Base-by-base conservation (phyloP, 352 stramenopile species). In the Pythium apleroticum region DNA sequence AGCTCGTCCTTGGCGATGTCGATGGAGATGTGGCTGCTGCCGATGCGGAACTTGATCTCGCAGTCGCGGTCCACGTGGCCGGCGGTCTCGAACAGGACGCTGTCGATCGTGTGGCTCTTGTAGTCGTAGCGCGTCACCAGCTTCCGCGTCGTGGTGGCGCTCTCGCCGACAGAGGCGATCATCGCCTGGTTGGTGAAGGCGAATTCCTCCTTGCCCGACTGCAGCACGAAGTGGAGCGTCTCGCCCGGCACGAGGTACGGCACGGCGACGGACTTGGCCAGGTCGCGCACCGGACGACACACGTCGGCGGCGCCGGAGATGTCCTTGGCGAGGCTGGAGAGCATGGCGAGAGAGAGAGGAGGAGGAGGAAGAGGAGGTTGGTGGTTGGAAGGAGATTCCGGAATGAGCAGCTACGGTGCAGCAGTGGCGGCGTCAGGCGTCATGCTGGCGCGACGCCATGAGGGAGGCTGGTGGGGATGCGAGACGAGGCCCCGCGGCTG, bases 121-220 rank as follows among this genome's bases (percentile, higher is more conserved):
- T 73, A 85, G 31, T 72, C 60, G 65, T 74, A 82, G n/a, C 77
- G 77, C 25, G 74, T 67, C 37, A 86, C 66, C 14, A 88, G 69
- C 55, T 76, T 76, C 25, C 81, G 81, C 3, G 81, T 86, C 0
- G 78, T 88, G 0, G 67, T 83, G 15, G 78, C 74, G 39, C 30
- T 83, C 43, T 76, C 66, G 22, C 75, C 78, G 45, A 69, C 46
- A 11, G 75, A 19, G 15, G 60, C 66, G 55, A 90, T 70, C 33
- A 90, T 25, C 19, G 81, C 81, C 54, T 85, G 63, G 69, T 81
- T 89, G n/a, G 80, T 88, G 71, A 89, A 85, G 14, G 75, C 69
- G 43, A 86, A 88, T 62, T 87, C 81, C 56, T 88, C 78, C 39
- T 88, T 84, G 8, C 70, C 52, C 11, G 79, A 84, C 35, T 77